A percentile compares a stretch with the other conserved stretches of the same genome.
These are phyloP conservation scores for Echinosophora koreensis DNA, from an alignment of 306 rosid species.

Conservation along the genomic window DNA sequence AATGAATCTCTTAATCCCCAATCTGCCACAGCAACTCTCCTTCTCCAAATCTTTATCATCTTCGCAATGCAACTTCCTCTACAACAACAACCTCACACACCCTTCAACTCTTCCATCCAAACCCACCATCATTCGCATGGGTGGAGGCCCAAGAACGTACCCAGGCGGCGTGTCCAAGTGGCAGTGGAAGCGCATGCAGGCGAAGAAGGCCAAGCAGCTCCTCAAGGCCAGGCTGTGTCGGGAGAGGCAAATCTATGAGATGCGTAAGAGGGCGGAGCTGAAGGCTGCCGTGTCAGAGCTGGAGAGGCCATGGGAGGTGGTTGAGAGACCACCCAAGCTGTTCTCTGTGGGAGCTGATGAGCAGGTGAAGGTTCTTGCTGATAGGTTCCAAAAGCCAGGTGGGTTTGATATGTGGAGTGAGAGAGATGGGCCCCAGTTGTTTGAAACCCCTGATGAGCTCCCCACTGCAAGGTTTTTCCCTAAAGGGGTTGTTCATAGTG, in stretches of 20 bases:
- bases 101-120: neutral
- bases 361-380: conserved; percentile 91
- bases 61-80: conserved; percentile 11
- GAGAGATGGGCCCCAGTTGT: conserved; percentile 83
- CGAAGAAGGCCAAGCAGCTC: conserved; percentile 83
- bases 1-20: conserved; percentile 34
- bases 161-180: conserved; percentile 97
- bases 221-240: conserved; percentile 85
- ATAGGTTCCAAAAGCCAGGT: conserved; percentile 88
- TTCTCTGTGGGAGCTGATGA: conserved; percentile 83
- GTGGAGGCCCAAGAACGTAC: conserved; percentile 95
- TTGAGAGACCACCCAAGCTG: conserved; percentile 76
- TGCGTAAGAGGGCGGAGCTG: conserved; percentile 95
- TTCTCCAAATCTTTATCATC: conserved; percentile 33
- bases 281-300: conserved; percentile 89
- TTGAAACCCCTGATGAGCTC: conserved; percentile 75
- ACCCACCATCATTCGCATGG: conserved; percentile 77
- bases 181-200: conserved; percentile 99
- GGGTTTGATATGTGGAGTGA: conserved; percentile 93
- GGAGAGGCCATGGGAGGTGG: conserved; percentile 94
- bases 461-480: conserved; percentile 95
- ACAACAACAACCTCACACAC: conserved; percentile 1
- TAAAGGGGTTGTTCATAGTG: conserved; percentile 92
- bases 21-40: conserved; percentile 27
- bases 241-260: conserved; percentile 93